These are phyloP conservation scores for Neonectria hederae DNA, from an alignment of 2,329 filamentous ascomycete genomes.

Conservation along the genomic window DNA sequence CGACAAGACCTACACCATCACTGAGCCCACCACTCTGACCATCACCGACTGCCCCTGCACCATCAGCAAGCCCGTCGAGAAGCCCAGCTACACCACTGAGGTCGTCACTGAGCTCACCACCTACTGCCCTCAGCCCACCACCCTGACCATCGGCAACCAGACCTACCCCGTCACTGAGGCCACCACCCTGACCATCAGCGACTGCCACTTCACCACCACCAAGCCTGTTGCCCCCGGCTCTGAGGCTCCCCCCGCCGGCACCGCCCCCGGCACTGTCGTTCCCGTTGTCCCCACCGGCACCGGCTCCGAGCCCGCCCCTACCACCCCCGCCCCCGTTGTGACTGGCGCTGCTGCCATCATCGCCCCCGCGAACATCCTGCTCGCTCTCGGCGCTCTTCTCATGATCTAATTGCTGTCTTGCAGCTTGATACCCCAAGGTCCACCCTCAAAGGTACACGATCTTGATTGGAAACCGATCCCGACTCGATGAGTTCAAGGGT, in stretches of 20 bases:
- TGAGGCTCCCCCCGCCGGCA: neutral
- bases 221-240: neutral
- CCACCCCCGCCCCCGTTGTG: neutral
- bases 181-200: neutral
- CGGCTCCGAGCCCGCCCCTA: neutral
- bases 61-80: slow-evolving; percentile 48
- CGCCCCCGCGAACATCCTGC: neutral
- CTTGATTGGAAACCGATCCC: neutral
- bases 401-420: neutral
- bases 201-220: neutral
- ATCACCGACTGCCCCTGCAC: neutral
- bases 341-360: neutral
- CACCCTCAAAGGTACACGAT: neutral
- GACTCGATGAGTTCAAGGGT: neutral
- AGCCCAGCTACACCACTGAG: slow-evolving; percentile 43
- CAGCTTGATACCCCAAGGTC: neutral
- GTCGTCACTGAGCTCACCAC: neutral
- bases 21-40: neutral
- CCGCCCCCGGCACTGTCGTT: neutral
- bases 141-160: neutral
- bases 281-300: neutral
- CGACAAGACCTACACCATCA: slow-evolving; percentile 65
- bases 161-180: neutral
- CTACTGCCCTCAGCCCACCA: neutral
- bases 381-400: neutral